Conservation (phyloP, 345 rosid species). For the Arabidopsis thaliana region DNA sequence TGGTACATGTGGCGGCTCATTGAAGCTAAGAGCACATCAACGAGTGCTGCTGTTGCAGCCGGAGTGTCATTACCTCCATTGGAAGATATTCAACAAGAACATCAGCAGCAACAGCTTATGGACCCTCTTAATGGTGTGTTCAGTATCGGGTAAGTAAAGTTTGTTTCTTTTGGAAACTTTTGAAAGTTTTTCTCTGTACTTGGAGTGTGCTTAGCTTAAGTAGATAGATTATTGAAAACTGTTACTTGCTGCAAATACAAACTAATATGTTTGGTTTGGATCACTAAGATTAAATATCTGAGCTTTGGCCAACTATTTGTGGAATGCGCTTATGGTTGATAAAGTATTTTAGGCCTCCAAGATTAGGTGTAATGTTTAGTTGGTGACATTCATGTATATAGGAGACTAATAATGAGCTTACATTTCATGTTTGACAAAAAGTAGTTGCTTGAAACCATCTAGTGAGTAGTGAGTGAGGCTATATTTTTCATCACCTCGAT, state of each 20-base stretch:
- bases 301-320: slow-evolving; percentile 1
- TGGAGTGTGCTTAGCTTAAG: neutral
- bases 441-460: neutral
- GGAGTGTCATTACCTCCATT: slow-evolving; percentile 60
- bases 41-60: slow-evolving; percentile 50
- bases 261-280: neutral
- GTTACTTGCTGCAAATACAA: neutral
- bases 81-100: slow-evolving; percentile 46
- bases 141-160: slow-evolving; percentile 65
- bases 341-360: neutral
- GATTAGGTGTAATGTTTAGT: neutral
- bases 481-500: neutral
- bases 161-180: neutral
- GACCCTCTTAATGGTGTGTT: slow-evolving; percentile 87
- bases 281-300: neutral
- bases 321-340: slow-evolving; percentile 12
- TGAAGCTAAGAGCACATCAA: slow-evolving; percentile 70
- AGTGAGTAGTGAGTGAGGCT: neutral
- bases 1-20: slow-evolving; percentile 89
- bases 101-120: slow-evolving; percentile 60
- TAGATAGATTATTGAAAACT: neutral
- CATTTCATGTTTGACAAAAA: slow-evolving; percentile 17
- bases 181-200: neutral
- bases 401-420: slow-evolving; percentile 9
- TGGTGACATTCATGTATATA: neutral